These are phyloP conservation scores for Priceomyces fermenticarens DNA, from an alignment of 805 yeast species.

Conservation along the genomic window DNA sequence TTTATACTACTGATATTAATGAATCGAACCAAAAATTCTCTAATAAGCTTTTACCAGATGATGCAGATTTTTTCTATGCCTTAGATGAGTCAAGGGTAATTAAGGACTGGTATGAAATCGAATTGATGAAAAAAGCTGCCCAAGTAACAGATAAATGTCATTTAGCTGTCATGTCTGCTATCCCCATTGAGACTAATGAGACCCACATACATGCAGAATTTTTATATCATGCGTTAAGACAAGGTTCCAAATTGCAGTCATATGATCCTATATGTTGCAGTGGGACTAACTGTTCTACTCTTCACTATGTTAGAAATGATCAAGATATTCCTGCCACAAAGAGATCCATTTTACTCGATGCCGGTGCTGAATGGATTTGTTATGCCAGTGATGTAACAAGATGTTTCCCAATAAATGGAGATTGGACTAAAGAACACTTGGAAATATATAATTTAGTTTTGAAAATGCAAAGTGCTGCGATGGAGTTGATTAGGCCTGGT, in stretches of 20 bases:
- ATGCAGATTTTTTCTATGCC: constrained; percentile 56
- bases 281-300: constrained; percentile 86
- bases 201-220: constrained; percentile 95
- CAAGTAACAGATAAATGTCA: constrained; percentile 86
- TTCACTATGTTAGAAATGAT: constrained; percentile 86
- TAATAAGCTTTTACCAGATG: constrained; percentile 38
- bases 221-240: constrained; percentile 87
- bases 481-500: constrained; percentile 78
- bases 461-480: constrained; percentile 76
- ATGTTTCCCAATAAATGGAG: constrained; percentile 88
- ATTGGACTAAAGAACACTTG: constrained; percentile 84
- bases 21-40: constrained; percentile 38
- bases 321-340: constrained; percentile 45
- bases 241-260: constrained; percentile 85
- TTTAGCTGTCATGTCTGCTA: constrained; percentile 86
- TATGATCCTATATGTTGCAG: constrained; percentile 96
- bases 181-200: constrained; percentile 84
- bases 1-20: constrained; percentile 58
- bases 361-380: constrained; percentile 96
- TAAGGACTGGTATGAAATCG: constrained; percentile 81
- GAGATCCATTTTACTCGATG: constrained; percentile 79
- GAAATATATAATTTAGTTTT: constrained; percentile 75
- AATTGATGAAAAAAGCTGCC: constrained; percentile 75
- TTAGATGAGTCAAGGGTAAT: constrained; percentile 83
- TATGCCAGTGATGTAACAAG: constrained; percentile 94